Base-by-base conservation (phyloP, 2,329 filamentous ascomycete genomes). In the Cordyceps sp. region DNA sequence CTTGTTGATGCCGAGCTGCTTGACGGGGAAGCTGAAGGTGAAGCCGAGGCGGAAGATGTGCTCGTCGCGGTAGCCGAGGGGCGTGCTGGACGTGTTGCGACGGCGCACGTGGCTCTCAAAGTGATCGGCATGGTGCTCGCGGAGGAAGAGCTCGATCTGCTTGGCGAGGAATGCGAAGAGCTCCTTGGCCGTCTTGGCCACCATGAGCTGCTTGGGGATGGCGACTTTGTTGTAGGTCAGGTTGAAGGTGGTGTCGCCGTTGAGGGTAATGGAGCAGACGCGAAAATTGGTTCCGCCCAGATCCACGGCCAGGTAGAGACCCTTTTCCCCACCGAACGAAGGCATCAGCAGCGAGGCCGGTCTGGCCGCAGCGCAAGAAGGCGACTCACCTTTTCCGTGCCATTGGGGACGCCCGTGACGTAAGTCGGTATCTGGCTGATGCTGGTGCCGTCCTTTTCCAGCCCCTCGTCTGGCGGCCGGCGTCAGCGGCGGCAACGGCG, bases 231-330 rank as follows among this genome's bases (percentile, higher is more conserved):
- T 83, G 61, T 84, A 92, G 33, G 80, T 92, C 45, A 96, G 72
- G 55, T 82, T 83, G 64, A 94, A 96, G 35, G 85, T 94, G 45
- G 79, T 86, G 60, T 96, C 84, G 48, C 90, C 90, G 52, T 93
- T 86, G 38, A 98, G 67, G 45, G 82, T 72, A 48, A 98, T 80
- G 27, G 88, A 94, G 62, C 90, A 98, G 48, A 98, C 90, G 45
- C 90, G 80, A 59, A 96, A 93, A 62, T 98, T 98, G 41, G 90
- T 98, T 46, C 90, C 90, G 39, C 90, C 90, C n/a, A 98, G 70
- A 50, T 98, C 90, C 41, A 98, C 86, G 25, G 90, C 88, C 50
- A 98, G 75, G 59, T 94, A 98, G 25, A 94, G 66, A 30, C 90
- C 90, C 84, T 92, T 45, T n/a, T 20, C 5, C 10, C 13, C 2